phyloP scores from a whole-genome alignment of 208 protist genomes.

The Leishmania lainsoni region DNA sequence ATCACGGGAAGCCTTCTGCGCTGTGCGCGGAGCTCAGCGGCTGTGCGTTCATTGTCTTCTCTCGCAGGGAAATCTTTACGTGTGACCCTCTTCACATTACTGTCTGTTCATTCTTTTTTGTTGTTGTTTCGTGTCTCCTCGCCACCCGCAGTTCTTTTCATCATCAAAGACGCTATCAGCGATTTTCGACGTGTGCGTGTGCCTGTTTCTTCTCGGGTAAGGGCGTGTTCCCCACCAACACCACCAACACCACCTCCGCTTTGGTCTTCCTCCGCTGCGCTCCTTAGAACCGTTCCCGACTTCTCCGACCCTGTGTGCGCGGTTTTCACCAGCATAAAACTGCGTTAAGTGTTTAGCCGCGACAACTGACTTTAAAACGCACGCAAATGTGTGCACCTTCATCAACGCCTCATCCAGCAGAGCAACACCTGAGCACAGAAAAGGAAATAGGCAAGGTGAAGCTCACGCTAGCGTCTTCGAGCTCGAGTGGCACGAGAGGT shows the following conservation, averaged over 20 bases:
- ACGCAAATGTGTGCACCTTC: neutral
- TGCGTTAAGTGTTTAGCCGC: neutral
- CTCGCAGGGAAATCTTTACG: too few species aligned
- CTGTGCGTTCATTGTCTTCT: too few species aligned
- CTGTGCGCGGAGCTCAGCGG: too few species aligned
- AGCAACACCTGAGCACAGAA: neutral
- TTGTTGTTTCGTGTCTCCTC: too few species aligned
- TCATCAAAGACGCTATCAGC: neutral
- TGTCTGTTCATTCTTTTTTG: neutral
- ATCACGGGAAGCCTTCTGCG: too few species aligned
- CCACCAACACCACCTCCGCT: too few species aligned
- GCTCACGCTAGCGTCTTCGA: neutral
- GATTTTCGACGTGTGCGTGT: neutral
- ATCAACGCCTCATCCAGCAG: neutral
- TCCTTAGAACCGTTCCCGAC: neutral
- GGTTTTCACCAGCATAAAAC: neutral
- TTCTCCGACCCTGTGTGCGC: neutral
- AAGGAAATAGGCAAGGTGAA: neutral
- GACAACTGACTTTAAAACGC: neutral
- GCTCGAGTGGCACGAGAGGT: neutral
- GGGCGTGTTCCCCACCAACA: neutral
- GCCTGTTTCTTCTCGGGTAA: neutral
- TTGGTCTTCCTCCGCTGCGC: too few species aligned
- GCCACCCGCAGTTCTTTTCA: neutral
- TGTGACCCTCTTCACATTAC: neutral